Base-by-base conservation (phyloP, 2,329 filamentous ascomycete genomes). In the Colletotrichum acutatum region DNA sequence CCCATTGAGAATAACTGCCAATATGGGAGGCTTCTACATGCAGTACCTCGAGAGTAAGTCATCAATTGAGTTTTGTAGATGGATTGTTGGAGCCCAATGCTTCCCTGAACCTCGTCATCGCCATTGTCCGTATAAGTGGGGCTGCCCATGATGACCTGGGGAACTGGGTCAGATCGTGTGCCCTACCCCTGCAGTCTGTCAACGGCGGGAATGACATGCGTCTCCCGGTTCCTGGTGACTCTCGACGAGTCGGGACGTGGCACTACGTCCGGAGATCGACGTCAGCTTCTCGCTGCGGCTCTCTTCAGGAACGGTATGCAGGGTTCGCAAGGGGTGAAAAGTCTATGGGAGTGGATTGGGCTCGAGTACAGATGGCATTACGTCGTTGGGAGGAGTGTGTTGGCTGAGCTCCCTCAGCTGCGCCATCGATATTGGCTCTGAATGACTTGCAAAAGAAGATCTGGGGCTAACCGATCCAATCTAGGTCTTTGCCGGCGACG, bases 401-500 rank as follows among this genome's bases (percentile, higher is more conserved):
- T 26, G 26, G 53, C 62, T 66, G 66, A 58, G 68, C 60, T 32
- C 34, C 56, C 53, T 71, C 74, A 72, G 75, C 28, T 71, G 54
- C 24, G 54, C 22, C 62, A 61, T 30, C 6, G 60, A 46, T n/a
- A 34, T 59, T 71, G 46, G 24, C n/a, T 37, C 24, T 32, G 37
- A 8, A 52, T 68, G 52, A 74, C 30, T 32, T 24, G 53, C 58
- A 16, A 53, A 32, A n/a, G 22, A 69, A 28, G 16, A 72, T 19
- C n/a, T 63, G 65, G 34, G 74, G 80, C 82, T 84, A 83, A 85
- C 82, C 74, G 74, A 76, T 74, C 79, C 68, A 69, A 76, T 72
- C 79, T 82, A 98, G 96, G 95, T 85, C 92, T 98, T 80, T 98
- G 96, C 89, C 93, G 94, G 82, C 95, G 96, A 78, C 95, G 96